These are phyloP conservation scores for Millerago galiae DNA, from an alignment of 805 yeast genomes.

Conservation along the genomic window DNA sequence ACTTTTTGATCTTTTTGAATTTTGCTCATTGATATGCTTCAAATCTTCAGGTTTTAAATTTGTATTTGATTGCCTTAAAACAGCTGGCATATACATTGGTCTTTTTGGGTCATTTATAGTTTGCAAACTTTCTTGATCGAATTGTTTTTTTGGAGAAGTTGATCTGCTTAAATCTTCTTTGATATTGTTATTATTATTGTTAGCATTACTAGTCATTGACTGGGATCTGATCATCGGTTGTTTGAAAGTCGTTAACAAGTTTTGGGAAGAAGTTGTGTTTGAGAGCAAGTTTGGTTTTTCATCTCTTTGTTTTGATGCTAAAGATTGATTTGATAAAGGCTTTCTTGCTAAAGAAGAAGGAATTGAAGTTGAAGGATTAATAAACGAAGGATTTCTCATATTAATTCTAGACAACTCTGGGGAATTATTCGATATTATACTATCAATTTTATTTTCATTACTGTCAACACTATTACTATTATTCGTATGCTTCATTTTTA, in stretches of 20 bases:
- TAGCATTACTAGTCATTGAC: too few species aligned
- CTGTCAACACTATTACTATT: constrained; percentile 6
- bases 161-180: constrained; percentile 16
- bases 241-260: constrained; percentile 3
- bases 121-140: constrained; percentile 31
- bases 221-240: neutral
- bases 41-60: constrained; percentile 37
- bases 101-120: constrained; percentile 77
- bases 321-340: constrained; percentile 11
- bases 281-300: constrained; percentile 7
- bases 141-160: constrained; percentile 14
- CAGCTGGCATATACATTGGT: constrained; percentile 90
- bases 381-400: neutral
- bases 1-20: constrained; percentile 18
- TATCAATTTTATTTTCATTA: neutral
- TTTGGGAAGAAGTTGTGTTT: constrained; percentile 12
- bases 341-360: constrained; percentile 11
- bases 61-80: constrained; percentile 48
- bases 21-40: constrained; percentile 23
- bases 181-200: constrained; percentile 1
- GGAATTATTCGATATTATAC: constrained; percentile 1
- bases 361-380: constrained; percentile 9
- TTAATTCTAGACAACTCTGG: constrained; percentile 7
- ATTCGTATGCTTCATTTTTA: constrained; percentile 8
- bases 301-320: constrained; percentile 12